Base-by-base conservation (phyloP, 1,284 basidiomycete species). In the Phlebopus sp. region DNA sequence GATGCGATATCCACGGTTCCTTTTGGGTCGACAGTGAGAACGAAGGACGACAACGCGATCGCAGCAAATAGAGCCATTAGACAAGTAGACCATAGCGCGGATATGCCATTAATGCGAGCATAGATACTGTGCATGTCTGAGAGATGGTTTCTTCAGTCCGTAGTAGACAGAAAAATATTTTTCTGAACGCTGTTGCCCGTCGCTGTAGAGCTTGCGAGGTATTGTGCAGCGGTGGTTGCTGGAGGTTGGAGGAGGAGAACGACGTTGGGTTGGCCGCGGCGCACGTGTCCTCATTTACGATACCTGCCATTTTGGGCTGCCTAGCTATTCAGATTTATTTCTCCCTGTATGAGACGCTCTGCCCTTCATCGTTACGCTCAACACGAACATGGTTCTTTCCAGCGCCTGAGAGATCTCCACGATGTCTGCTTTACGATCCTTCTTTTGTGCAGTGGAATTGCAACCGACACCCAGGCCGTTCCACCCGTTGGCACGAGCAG, bases 71-170 rank as follows among this genome's bases (percentile, higher is more conserved):
- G 73, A 0, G 73, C 77, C 78, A 92, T 86, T 52, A 86, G 66
- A 59, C 86, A 90, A n/a, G 86, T 83, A 5, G 90, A 89, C 49
- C 90, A 73, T 44, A 89, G 73, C 5, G 85, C 83, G 17, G 84
- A 86, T 56, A 82, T 64, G 65, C 86, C 87, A 69, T 87, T 91
- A 59, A 86, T 64, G 51, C 89, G 75, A 32, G 86, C 72, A 55
- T 82, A 78, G 39, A 82, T 67, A 55, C 74, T 85, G 54, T 89
- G 84, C 86, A 90, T 90, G 5, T 38, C 55, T 27, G 32, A 46
- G n/a, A 17, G 27, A 15, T 9, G 4, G 25, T 21, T 39, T 42
- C 21, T 14, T 19, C 35, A 34, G 10, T n/a, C 29, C 21, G 23
- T 18, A n/a, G 37, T 9, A 11, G 13, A 13, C 19, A 15, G 9